Evolutionary conservation across 768 basidiomycete genomes (phyloP), one percentile per base, ranked within the genome.

Genomic region (Trametes gibbosa): DNA sequence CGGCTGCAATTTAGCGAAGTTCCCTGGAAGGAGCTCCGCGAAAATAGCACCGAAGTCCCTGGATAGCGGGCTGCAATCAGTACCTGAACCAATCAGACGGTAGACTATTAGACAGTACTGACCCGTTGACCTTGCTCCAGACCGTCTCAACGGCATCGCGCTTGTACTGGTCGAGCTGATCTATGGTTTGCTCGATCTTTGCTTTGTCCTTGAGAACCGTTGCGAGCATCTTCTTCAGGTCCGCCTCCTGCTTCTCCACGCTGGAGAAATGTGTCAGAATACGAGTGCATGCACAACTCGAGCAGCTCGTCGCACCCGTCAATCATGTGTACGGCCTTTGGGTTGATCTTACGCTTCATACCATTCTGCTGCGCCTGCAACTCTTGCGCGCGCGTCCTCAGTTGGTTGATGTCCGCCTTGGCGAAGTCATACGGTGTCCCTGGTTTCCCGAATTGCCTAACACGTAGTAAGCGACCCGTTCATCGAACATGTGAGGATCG

Each of bases 41-140:
- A 99, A 98, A 71, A 99, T 98, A 10, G 83, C 85, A 8, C 97
- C 97, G 69, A 99, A 99, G 73, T 98, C 95, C 39, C 95, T 96
- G 68, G 17, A 50, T 64, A n/a, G n/a, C 6, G 23, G 14, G 8
- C 24, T 14, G 37, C 35, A n/a, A 53, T 51, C 43, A 42, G 46
- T 47, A 24, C 34, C 43, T 53, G 47, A 50, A n/a, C 34, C 27
- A 12, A 16, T n/a, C 3, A 16, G 23, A 21, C 17, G 19, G 17
- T 39, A 21, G 37, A 23, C 5, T 13, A 23, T 16, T 32, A 0
- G 17, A 45, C 16, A 23, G 34, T 21, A 76, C 89, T 66, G 68
- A 96, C 95, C 80, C 83, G 69, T 91, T 89, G 66, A 99, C 97
- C 70, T 96, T 96, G 67, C 89, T 85, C 96, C 97, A 99, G 0